These are phyloP conservation scores for Scolecobasidium constrictum DNA, from an alignment of 2,329 filamentous ascomycete genomes.

Conservation along the genomic window DNA sequence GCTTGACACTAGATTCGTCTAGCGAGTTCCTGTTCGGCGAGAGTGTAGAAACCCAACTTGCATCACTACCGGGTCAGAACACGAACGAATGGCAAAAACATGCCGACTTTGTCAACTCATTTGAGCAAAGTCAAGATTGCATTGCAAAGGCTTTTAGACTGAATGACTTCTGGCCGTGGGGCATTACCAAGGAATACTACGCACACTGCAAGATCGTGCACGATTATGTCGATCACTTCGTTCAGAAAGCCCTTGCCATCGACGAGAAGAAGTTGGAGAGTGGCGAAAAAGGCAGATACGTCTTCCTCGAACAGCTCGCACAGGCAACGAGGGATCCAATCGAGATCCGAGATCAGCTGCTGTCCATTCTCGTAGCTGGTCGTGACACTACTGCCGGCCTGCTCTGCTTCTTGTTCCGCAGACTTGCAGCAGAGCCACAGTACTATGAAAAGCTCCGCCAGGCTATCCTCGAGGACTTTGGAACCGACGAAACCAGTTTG, in stretches of 20 bases:
- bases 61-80: conserved; percentile 9
- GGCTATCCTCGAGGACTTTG: conserved; percentile 2
- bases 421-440: conserved; percentile 4
- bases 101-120: conserved; percentile 8
- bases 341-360: conserved; percentile 36
- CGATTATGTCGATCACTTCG: conserved; percentile 39
- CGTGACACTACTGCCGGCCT: conserved; percentile 43
- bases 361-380: conserved; percentile 42
- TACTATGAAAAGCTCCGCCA: conserved; percentile 5
- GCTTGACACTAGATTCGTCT: conserved; percentile 54
- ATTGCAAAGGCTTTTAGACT: conserved; percentile 3
- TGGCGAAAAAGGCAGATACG: conserved; percentile 22
- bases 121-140: conserved; percentile 5
- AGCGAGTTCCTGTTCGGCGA: conserved; percentile 59
- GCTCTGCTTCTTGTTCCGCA: conserved; percentile 33
- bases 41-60: conserved; percentile 14
- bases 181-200: conserved; percentile 12
- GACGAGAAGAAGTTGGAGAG: conserved; percentile 23
- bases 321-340: conserved; percentile 35
- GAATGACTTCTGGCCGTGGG: neutral
- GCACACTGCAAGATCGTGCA: conserved; percentile 25
- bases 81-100: neutral
- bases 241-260: conserved; percentile 29
- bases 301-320: conserved; percentile 39
- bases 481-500: neutral